A percentile compares a stretch with the other conserved stretches of the same genome.
Conservation (phyloP, 805 yeast species). For the Candida jianshihensis region DNA sequence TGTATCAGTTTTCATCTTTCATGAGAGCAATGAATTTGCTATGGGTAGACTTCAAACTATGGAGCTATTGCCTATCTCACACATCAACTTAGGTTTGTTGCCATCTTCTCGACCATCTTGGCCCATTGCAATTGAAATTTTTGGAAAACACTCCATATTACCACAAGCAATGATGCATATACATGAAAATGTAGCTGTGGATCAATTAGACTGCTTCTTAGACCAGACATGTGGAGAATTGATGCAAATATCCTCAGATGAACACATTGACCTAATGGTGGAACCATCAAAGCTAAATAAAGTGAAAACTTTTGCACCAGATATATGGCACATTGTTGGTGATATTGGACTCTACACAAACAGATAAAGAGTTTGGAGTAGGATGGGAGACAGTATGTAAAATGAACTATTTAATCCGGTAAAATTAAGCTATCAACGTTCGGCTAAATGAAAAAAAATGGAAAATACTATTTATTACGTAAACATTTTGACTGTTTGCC, state of each 20-base stretch:
- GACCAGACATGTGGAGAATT: constrained; percentile 2
- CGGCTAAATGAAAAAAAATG: too few relatives aligned
- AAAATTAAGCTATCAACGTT: too few relatives aligned
- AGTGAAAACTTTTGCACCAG: constrained; percentile 85
- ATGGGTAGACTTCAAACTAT: constrained; percentile 30
- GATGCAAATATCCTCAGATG: not conserved
- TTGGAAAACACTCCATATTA: constrained; percentile 4
- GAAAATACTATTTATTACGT: too few relatives aligned
- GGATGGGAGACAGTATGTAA: too few relatives aligned
- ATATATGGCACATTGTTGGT: constrained; percentile 69
- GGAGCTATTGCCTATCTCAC: constrained; percentile 29
- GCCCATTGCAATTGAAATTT: constrained; percentile 34
- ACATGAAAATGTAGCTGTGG: constrained; percentile 63
- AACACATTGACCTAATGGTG: constrained; percentile 1
- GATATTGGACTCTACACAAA: constrained; percentile 30
- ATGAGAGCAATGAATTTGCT: constrained; percentile 56
- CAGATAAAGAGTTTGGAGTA: too few relatives aligned
- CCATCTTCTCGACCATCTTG: constrained; percentile 66
- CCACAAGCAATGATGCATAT: constrained; percentile 42
- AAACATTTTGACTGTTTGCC: too few relatives aligned
- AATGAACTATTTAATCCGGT: too few relatives aligned
- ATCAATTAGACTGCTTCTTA: constrained; percentile 27
- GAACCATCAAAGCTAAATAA: constrained; percentile 41
- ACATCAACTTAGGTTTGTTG: constrained; percentile 72
- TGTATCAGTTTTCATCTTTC: constrained; percentile 36